Evolutionary conservation across 345 rosid genomes (phyloP), one percentile per base, ranked within the genome.

Genomic region (Populus alba): DNA sequence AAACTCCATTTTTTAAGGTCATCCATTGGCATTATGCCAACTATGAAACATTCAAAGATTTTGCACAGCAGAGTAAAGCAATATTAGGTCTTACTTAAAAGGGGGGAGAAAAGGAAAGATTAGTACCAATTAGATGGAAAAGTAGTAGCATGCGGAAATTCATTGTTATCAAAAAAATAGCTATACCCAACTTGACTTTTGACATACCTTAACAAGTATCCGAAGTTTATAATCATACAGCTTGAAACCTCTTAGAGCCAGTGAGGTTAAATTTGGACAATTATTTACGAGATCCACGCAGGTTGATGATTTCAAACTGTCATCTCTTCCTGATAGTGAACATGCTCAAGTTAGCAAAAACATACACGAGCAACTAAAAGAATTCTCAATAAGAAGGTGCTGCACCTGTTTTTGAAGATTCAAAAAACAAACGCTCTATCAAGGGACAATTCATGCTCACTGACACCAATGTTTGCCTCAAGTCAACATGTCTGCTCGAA

Each of bases 181-280:
- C 12, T 63, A 10, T 2, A 74, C 6, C 27, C 38, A 76, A 23
- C 59, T 15, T 33, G 33, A 38, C n/a, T 2, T 2, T 65, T 8
- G 38, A 62, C 70, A 76, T 87, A 92, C 97, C 97, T 91, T 88
- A 75, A 85, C 83, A 85, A 92, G 91, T 71, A 75, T 81, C 72
- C 88, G 92, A 61, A 88, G 87, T 85, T 88, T 87, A 72, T 81
- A 80, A 81, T 89, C 91, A 55, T 83, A 91, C 67, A 92, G 85
- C 89, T 89, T 91, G 86, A 92, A 92, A 71, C 97, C 96, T 86
- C 93, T 90, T 75, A 94, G 93, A 8, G 96, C 90, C 82, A 94
- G 79, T 72, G 94, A 92, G 49, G 86, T 85, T 78, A 94, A 73
- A 71, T 91, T 88, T 49, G 91, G 96, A 83, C 94, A 89, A 75